phyloP scores from a whole-genome alignment of 768 basidiomycete genomes.

The Termitomyces sp. region DNA sequence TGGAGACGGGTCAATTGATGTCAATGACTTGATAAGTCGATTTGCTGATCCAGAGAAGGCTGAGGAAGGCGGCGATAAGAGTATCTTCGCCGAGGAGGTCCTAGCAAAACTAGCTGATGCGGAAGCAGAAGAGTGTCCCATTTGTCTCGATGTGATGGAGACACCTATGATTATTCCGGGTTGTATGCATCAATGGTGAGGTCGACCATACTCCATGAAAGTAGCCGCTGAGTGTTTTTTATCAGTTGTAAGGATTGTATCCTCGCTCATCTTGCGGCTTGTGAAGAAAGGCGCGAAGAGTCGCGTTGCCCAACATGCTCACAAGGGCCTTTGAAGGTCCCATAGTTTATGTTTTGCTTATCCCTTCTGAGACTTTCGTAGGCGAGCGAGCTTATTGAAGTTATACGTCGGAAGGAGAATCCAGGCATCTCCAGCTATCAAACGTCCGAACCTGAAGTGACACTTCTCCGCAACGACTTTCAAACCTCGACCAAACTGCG shows the following conservation, averaged over 20 bases:
- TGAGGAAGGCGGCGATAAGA: conserved; percentile 23
- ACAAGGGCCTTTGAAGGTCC: conserved; percentile 58
- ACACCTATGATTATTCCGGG: conserved; percentile 60
- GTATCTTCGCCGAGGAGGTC: conserved; percentile 56
- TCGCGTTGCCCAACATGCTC: conserved; percentile 79
- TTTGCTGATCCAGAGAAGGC: conserved; percentile 36
- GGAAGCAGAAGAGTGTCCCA: conserved; percentile 61
- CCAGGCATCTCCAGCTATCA: conserved; percentile 24
- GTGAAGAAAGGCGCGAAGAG: conserved; percentile 64
- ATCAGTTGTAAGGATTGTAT: conserved; percentile 89
- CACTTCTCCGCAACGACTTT: conserved; percentile 77
- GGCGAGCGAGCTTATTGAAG: conserved; percentile 60
- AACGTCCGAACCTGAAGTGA: conserved; percentile 35
- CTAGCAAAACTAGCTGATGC: conserved; percentile 57
- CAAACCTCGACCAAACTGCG: conserved; percentile 88
- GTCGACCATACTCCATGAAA: background rate
- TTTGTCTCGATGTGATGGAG: conserved; percentile 79
- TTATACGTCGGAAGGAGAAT: conserved; percentile 35
- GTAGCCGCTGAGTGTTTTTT: background rate
- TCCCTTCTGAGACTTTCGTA: conserved; percentile 16
- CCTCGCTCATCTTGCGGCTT: conserved; percentile 59
- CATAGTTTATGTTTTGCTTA: background rate
- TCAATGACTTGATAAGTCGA: conserved; percentile 53
- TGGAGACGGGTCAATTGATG: conserved; percentile 42
- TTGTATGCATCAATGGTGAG: conserved; percentile 76